Conservation (phyloP, 371 early-diverging fungal genomes). For the Zychaea mexicana region DNA sequence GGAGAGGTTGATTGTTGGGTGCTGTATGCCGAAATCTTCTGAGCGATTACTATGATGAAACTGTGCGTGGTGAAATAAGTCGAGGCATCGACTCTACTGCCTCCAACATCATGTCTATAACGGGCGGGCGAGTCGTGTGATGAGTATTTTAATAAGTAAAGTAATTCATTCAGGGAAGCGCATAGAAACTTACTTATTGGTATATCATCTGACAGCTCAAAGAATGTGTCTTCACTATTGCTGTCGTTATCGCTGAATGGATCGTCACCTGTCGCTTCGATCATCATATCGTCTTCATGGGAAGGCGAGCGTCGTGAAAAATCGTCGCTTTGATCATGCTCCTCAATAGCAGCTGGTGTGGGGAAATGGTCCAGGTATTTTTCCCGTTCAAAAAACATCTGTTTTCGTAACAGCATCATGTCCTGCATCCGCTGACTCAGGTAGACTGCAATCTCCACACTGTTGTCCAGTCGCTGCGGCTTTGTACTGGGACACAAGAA, state of each 20-base stretch:
- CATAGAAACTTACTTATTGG: conserved; percentile 21
- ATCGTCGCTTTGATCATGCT: background rate
- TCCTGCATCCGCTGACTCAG: conserved; percentile 29
- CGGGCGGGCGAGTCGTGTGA: too few species aligned
- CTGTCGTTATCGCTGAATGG: background rate
- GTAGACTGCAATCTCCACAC: conserved; percentile 28
- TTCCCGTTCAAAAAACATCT: conserved; percentile 42
- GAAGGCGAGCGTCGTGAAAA: background rate
- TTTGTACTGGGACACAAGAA: conserved; percentile 41
- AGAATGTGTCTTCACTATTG: conserved; percentile 6
- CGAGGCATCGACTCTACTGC: conserved; percentile 25
- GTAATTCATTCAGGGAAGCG: too few species aligned
- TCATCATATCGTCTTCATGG: conserved; percentile 7
- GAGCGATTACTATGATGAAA: background rate
- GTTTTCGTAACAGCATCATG: conserved; percentile 25
- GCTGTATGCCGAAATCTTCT: too few species aligned
- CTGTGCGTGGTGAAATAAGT: conserved; percentile 17
- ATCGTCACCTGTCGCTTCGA: background rate
- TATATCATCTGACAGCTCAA: conserved; percentile 20
- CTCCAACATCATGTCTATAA: conserved; percentile 23
- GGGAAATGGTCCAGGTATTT: conserved; percentile 33
- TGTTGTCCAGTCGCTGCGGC: conserved; percentile 33
- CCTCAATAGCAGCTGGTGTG: background rate
- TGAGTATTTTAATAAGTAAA: background rate
- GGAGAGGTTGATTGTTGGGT: background rate